Evolutionary conservation across 2,329 filamentous ascomycete species (phyloP), one percentile per base, ranked within the genome.

Genomic region (Pseudogymnoascus sp.): DNA sequence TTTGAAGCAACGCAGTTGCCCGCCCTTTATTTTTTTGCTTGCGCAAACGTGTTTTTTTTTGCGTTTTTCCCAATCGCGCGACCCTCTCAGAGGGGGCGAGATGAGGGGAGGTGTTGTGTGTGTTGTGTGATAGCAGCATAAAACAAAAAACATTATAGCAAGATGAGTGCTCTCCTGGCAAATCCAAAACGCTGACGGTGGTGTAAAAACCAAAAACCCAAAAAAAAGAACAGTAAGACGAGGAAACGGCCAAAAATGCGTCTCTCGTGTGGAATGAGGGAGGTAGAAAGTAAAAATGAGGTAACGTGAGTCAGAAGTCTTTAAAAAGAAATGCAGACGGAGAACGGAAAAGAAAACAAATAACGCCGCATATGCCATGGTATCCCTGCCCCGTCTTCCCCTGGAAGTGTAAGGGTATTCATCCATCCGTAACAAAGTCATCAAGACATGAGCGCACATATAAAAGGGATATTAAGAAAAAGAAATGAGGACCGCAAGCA

Each of bases 221-320:
- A 44, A 44, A 23, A 31, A 31, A 31, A 15, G 17, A 42, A 33
- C 46, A 53, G 31, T 29, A 31, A 11, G 5, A 53, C 46, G 46
- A 53, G 26, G 46, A 53, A 53, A 53, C 46, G 46, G 46, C 26
- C 46, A 3, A 17, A 31, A 31, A 53, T 29, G 46, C 46, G 46
- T 53, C 46, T 53, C 46, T 53, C 46, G 46, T 53, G 46, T 53
- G 46, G 26, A 53, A 53, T 29, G 26, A 29, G 26, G 26, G 46
- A 26, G 13, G 13, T 5, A 19, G 46, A 53, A 53, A 33, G 17
- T 53, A 53, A 53, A 53, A 11, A 33, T 10, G 46, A n/a, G 26
- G 26, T 53, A 53, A 53, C 46, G 46, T 53, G 26, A 53, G 46
- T 53, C 46, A 53, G 46, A 53, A 53, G 46, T 53, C 46, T 53